Evolutionary conservation across 208 protist species (phyloP).

Genomic region (Trypanosoma congolense): DNA sequence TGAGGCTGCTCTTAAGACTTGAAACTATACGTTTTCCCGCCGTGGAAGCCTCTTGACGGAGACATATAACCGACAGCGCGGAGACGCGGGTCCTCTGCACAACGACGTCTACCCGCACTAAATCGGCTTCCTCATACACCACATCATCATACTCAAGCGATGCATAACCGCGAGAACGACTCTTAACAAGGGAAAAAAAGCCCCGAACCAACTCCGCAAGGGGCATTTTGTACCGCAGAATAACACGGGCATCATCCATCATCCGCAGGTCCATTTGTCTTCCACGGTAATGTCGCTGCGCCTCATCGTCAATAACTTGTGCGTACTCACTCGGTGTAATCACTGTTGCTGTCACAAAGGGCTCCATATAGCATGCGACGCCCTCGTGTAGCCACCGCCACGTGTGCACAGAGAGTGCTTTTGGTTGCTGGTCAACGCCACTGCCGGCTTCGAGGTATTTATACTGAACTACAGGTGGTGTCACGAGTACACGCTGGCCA

Average conservation of each 20-base stretch:
- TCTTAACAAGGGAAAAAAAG: conserved; percentile 94
- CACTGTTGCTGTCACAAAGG: conserved; percentile 84
- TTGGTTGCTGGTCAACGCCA: conserved; percentile 23
- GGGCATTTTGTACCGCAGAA: conserved; percentile 88
- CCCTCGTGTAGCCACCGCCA: conserved; percentile 87
- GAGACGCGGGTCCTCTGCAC: conserved; percentile 91
- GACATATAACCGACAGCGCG: conserved; percentile 89
- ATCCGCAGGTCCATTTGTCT: conserved; percentile 67
- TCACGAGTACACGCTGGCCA: conserved; percentile 88
- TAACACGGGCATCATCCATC: conserved; percentile 64
- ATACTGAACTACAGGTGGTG: conserved; percentile 93
- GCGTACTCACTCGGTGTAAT: conserved; percentile 89
- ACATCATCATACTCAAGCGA: conserved; percentile 94
- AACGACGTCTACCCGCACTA: conserved; percentile 91
- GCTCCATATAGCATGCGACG: conserved; percentile 82
- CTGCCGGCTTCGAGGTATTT: conserved; percentile 48
- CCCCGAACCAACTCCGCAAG: conserved; percentile 92
- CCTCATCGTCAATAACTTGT: conserved; percentile 76
- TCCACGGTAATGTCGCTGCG: conserved; percentile 59
- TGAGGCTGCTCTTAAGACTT: conserved; percentile 86
- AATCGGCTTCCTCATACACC: conserved; percentile 79
- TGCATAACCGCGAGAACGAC: conserved; percentile 89
- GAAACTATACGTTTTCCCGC: conserved; percentile 69
- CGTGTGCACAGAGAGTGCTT: conserved; percentile 61
- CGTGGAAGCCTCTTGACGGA: conserved; percentile 46